Base-by-base conservation (phyloP, 495 filamentous ascomycete species). In the Penicillium maclennaniae region DNA sequence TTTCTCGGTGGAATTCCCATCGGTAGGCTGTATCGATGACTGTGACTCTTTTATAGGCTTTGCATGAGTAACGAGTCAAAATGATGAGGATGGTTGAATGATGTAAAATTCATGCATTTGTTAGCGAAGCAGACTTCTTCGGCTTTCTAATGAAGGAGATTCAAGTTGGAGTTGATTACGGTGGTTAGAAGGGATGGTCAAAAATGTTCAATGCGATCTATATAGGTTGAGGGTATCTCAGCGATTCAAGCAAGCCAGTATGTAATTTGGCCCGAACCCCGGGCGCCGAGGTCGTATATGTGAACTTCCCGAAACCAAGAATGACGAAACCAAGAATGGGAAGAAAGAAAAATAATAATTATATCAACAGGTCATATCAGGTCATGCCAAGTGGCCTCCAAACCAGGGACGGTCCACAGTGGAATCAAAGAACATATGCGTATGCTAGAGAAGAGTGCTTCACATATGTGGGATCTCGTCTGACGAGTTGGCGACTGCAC, bases 401-500 rank as follows among this genome's bases (percentile, higher is more conserved):
- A 62, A 53, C 56, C 59, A 58, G 60, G 56, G 62, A 60, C 12
- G 34, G 41, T 56, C 53, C 58, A 52, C 53, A 49, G 52, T 57
- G 36, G 48, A 65, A 54, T 50, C 49, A 60, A 44, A 23, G 20
- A 38, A 40, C 12, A 25, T 40, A 38, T 39, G n/a, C 23, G 3
- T 12, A 36, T 21, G 38, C 19, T 16, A 16, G 7, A 20, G 19
- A 40, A 0, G 51, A 55, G 47, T 43, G 21, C 28, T 36, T 46
- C 27, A 48, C 47, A 46, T 25, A 25, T 44, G 40, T 17, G 65
- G 64, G 7, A 66, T 53, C 46, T 65, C 63, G 17, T 63, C 58
- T 3, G 61, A 63, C 10, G 63, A 83, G 59, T 92, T 96, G 27
- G 84, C 81, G 57, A 97, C 80, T 15, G 91, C 92, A 68, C 89